Conservation (phyloP, 1,139 yeast species). For the Lodderomyces orthopsilosis region DNA sequence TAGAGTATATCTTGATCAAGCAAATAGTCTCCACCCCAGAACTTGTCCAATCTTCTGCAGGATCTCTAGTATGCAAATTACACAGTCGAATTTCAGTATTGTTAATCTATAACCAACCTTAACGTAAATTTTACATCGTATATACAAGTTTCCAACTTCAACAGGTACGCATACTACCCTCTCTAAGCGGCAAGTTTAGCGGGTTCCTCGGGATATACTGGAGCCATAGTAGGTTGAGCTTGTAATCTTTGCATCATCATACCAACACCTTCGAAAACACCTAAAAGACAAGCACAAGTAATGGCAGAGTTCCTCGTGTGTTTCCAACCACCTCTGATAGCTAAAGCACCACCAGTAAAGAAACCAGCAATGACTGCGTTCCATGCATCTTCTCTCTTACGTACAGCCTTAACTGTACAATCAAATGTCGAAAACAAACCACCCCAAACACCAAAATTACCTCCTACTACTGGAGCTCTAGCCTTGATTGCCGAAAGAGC, state of each 20-base stretch:
- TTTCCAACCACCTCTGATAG: constrained; percentile 98
- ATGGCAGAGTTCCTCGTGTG: constrained; percentile 96
- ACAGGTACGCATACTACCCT: constrained; percentile 6
- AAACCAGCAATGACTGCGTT: constrained; percentile 98
- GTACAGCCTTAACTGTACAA: constrained; percentile 90
- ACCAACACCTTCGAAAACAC: constrained; percentile 98
- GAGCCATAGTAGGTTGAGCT: constrained; percentile 86
- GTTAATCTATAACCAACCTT: constrained; percentile 1
- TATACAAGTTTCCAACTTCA: not conserved
- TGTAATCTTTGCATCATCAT: constrained; percentile 89
- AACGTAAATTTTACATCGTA: not conserved
- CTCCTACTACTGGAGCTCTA: constrained; percentile 98
- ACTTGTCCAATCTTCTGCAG: no score
- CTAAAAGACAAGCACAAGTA: constrained; percentile 94
- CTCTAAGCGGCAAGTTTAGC: constrained; percentile 49
- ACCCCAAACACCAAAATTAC: constrained; percentile 99
- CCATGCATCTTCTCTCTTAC: constrained; percentile 98
- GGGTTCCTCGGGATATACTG: constrained; percentile 63
- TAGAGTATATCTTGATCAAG: no score
- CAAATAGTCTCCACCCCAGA: no score
- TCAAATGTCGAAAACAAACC: constrained; percentile 95
- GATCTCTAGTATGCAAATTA: no score
- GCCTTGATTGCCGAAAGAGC: constrained; percentile 89
- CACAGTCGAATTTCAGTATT: no score
- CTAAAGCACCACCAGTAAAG: constrained; percentile 96